These are phyloP conservation scores for Furcasterigmium sp. DNA, from an alignment of 2,329 filamentous ascomycete genomes.

Conservation along the genomic window DNA sequence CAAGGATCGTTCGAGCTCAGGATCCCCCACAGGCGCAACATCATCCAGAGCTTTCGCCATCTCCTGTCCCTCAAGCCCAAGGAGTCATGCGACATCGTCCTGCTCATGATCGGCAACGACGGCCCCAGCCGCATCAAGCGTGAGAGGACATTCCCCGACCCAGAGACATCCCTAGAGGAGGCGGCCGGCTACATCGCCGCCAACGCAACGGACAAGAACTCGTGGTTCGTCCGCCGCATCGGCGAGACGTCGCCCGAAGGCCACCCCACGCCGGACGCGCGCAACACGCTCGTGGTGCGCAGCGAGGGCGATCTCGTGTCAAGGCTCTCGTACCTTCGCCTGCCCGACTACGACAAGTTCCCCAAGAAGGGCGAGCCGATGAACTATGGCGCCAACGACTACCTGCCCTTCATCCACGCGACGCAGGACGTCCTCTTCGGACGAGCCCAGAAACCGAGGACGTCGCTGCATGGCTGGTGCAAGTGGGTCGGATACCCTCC, in stretches of 20 bases:
- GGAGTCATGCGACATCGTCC: background rate
- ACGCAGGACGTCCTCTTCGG: constrained; percentile 20
- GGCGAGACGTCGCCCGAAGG: constrained; percentile 2
- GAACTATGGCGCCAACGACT: constrained; percentile 17
- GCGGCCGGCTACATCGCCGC: background rate
- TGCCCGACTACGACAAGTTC: constrained; percentile 1
- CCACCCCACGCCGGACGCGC: too few species aligned
- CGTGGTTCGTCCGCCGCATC: constrained; percentile 16
- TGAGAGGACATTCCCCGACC: constrained; percentile 9
- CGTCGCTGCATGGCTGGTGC: too few species aligned
- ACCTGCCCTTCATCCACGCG: constrained; percentile 15
- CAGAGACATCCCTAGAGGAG: constrained; percentile 2
- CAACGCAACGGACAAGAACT: background rate
- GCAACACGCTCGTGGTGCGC: too few species aligned
- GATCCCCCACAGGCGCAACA: background rate
- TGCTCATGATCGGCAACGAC: background rate
- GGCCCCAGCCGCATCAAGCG: background rate
- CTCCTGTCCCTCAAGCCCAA: background rate
- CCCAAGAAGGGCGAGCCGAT: background rate
- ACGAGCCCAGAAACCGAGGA: background rate
- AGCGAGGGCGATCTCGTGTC: too few species aligned
- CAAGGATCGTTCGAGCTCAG: background rate
- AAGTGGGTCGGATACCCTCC: too few species aligned
- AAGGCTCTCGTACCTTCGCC: constrained; percentile 7
- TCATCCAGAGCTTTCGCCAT: background rate